phyloP scores from a whole-genome alignment of 2,329 filamentous ascomycete species.

The Ceratocystis alfenasii region DNA sequence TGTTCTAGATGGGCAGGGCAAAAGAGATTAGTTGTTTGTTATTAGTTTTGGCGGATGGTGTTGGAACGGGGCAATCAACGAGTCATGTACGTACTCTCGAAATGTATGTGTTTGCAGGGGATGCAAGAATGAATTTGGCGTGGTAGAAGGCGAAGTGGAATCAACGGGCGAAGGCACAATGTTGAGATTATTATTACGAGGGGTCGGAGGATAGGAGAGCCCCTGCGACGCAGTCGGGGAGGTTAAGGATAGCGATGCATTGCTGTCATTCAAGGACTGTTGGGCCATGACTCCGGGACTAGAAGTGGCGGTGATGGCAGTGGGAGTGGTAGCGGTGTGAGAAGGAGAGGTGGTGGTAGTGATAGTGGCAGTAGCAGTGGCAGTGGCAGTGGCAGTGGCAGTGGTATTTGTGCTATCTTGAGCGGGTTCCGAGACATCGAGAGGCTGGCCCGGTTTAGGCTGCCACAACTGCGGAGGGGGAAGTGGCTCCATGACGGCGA shows the following conservation, averaged over 20 bases:
- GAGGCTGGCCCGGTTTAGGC: slow-evolving; percentile 22
- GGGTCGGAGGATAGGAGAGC: slow-evolving; percentile 17
- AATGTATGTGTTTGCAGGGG: slow-evolving; percentile 61
- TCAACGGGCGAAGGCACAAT: slow-evolving; percentile 40
- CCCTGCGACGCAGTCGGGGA: slow-evolving; percentile 17
- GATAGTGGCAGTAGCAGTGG: no score
- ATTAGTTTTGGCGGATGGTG: neutral
- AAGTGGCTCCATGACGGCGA: slow-evolving; percentile 22
- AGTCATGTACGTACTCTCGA: slow-evolving; percentile 51
- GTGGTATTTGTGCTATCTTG: slow-evolving; percentile 2
- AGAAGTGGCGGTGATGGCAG: no score
- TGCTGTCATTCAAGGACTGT: neutral
- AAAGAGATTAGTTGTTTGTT: slow-evolving; percentile 3
- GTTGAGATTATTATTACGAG: slow-evolving; percentile 18
- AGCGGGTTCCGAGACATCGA: slow-evolving; percentile 13
- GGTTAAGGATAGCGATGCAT: slow-evolving; percentile 12
- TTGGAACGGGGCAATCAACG: neutral
- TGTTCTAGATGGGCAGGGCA: slow-evolving; percentile 42
- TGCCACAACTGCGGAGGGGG: slow-evolving; percentile 22
- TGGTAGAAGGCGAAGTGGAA: slow-evolving; percentile 39
- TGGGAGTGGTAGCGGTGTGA: no score
- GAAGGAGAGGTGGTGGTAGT: no score
- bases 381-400: neutral
- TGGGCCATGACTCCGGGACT: slow-evolving; percentile 2
- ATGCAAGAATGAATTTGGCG: slow-evolving; percentile 50